Percentiles rank a stretch among this genome's conserved stretches.
These are phyloP conservation scores for Aquanectria penicillioides DNA, from an alignment of 2,329 filamentous ascomycete species.

Conservation along the genomic window DNA sequence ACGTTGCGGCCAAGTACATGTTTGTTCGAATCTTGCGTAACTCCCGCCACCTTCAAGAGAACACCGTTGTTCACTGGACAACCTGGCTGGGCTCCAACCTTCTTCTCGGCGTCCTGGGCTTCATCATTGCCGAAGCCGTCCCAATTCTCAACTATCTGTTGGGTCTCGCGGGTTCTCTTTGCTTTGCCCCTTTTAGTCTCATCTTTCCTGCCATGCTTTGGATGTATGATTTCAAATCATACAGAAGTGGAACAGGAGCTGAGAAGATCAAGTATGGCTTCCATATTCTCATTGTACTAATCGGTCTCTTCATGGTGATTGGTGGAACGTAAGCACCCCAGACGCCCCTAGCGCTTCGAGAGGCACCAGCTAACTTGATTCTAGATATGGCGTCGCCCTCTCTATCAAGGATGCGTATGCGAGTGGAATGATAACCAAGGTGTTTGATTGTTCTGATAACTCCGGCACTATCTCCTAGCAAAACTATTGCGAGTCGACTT, in stretches of 20 bases:
- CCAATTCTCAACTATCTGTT: conserved; percentile 47
- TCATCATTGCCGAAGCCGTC: conserved; percentile 37
- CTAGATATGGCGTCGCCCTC: conserved; percentile 37
- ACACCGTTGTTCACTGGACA: conserved; percentile 40
- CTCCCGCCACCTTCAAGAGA: conserved; percentile 40
- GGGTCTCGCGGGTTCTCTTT: conserved; percentile 43
- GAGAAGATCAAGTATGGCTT: conserved; percentile 34
- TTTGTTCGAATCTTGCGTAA: conserved; percentile 42
- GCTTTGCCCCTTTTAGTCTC: conserved; percentile 44
- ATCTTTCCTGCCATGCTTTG: conserved; percentile 42
- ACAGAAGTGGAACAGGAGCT: conserved; percentile 25
- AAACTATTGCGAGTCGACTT: too few relatives aligned
- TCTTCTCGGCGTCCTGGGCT: conserved; percentile 27
- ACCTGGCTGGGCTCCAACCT: conserved; percentile 37
- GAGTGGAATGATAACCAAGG: conserved; percentile 33
- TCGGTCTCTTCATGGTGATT: conserved; percentile 40
- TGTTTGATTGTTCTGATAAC: conserved; percentile 43
- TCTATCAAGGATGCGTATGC: conserved; percentile 39
- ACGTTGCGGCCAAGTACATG: conserved; percentile 47
- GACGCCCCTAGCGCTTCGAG: background rate
- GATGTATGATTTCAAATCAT: conserved; percentile 36
- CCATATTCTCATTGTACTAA: conserved; percentile 35
- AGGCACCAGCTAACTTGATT: background rate
- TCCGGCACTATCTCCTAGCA: conserved; percentile 30
- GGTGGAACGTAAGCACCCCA: conserved; percentile 38